Evolutionary conservation across 2,329 filamentous ascomycete species (phyloP).

Genomic region (Cladophialophora immunda): DNA sequence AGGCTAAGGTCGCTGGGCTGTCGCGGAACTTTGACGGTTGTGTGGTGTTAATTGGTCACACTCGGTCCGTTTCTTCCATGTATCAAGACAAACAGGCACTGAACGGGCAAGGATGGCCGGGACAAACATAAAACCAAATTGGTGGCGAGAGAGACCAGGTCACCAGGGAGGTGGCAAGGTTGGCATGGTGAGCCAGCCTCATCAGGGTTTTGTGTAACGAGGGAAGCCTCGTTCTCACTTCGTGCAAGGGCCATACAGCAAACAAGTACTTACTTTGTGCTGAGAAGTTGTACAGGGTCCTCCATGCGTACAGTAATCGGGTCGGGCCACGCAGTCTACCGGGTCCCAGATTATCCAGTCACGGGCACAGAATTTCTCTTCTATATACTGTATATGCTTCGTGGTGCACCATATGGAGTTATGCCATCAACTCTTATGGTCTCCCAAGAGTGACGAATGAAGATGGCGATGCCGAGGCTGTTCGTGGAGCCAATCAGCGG

Average conservation of each 20-base stretch:
- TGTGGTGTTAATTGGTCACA: background rate
- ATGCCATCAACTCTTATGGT: too few species aligned
- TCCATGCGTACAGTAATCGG: too few species aligned
- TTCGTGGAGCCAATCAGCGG: background rate
- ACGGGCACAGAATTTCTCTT: background rate
- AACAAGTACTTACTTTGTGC: too few species aligned
- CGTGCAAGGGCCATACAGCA: too few species aligned
- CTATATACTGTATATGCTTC: background rate
- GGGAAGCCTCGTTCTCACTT: background rate
- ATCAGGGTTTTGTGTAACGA: background rate
- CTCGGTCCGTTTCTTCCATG: background rate
- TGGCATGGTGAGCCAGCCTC: conserved; percentile 15
- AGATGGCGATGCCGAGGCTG: background rate
- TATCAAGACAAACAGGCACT: conserved; percentile 2
- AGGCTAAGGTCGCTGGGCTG: background rate
- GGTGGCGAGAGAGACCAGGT: background rate
- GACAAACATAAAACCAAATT: conserved; percentile 4
- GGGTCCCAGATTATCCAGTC: too few species aligned
- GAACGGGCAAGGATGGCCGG: conserved; percentile 1
- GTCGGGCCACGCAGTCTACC: too few species aligned
- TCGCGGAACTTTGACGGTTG: background rate
- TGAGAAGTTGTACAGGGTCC: background rate
- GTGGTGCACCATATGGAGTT: too few species aligned
- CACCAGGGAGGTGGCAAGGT: background rate
- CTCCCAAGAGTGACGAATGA: background rate